Conservation (phyloP, 169 alveolate genomes). For the Cryptosporidium tyzzeri region DNA sequence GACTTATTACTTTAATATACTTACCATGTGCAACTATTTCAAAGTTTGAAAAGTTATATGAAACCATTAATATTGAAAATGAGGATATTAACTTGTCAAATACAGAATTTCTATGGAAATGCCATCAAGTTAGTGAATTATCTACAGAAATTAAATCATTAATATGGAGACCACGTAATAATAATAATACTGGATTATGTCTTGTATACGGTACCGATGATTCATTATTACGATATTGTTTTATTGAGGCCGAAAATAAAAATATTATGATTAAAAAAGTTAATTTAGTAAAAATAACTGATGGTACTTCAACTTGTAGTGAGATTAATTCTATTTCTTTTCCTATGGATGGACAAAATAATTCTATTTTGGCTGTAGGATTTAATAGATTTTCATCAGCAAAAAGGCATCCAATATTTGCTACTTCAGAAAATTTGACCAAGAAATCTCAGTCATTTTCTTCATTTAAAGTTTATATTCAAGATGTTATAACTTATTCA, state of each 20-base stretch:
- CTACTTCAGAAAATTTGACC: slow-evolving; percentile 25
- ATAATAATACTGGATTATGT: slow-evolving; percentile 30
- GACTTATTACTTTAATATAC: slow-evolving; percentile 33
- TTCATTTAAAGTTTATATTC: slow-evolving; percentile 67
- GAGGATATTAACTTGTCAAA: slow-evolving; percentile 30
- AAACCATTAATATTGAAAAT: slow-evolving; percentile 7
- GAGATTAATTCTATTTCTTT: slow-evolving; percentile 66
- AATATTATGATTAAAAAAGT: slow-evolving; percentile 14
- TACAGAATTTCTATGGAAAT: slow-evolving; percentile 53
- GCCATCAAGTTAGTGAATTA: slow-evolving; percentile 62
- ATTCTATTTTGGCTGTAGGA: slow-evolving; percentile 32
- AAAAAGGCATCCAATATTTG: slow-evolving; percentile 63
- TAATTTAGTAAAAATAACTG: slow-evolving; percentile 62
- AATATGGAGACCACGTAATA: slow-evolving; percentile 52
- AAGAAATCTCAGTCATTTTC: slow-evolving; percentile 57
- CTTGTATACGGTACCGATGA: slow-evolving; percentile 70
- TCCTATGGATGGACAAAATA: neutral
- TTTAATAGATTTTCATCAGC: slow-evolving; percentile 54
- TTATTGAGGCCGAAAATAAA: slow-evolving; percentile 50
- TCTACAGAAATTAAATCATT: slow-evolving; percentile 60
- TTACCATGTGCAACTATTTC: slow-evolving; percentile 17
- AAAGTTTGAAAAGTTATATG: slow-evolving; percentile 17
- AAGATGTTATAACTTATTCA: slow-evolving; percentile 1
- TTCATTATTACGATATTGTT: slow-evolving; percentile 66
- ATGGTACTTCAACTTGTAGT: slow-evolving; percentile 54